phyloP scores from a whole-genome alignment of 176 grass and related monocot species.

The Paspalum vaginatum region DNA sequence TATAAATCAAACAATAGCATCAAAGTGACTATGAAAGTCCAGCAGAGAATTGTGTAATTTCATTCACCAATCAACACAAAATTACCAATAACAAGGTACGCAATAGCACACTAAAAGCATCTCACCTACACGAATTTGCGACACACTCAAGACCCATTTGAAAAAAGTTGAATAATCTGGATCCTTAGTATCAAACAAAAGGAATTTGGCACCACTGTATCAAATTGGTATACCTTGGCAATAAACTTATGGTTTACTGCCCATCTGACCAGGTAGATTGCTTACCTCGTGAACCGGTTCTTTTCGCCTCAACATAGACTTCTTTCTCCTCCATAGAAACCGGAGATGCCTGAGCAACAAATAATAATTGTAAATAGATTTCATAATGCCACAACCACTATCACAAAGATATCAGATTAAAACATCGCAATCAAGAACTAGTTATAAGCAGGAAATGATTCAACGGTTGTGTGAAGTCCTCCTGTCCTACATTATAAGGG shows the following conservation, averaged over 20 bases:
- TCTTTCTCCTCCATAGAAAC: conserved; percentile 49
- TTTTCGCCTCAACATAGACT: conserved; percentile 63
- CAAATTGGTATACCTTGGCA: not conserved
- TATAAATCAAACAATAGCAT: conserved; percentile 8
- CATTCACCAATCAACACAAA: not conserved
- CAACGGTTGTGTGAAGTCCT: not conserved
- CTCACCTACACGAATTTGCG: not conserved
- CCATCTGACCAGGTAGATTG: not conserved
- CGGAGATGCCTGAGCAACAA: conserved; percentile 61
- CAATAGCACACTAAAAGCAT: conserved; percentile 1
- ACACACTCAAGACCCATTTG: not conserved
- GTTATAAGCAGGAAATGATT: not conserved
- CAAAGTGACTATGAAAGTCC: not conserved
- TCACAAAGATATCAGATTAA: not conserved
- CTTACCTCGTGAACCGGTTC: conserved; percentile 59
- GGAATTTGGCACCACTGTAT: not conserved
- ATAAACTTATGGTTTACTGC: not conserved
- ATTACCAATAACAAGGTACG: not conserved
- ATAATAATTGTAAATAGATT: not conserved
- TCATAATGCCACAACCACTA: not conserved
- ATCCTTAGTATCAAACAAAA: conserved; percentile 7
- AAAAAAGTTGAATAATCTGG: not conserved
- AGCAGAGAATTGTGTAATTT: not conserved
- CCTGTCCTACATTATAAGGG: too few species aligned
- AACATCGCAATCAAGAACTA: not conserved